Evolutionary conservation across 2,329 filamentous ascomycete species (phyloP).

Genomic region (Penicillium rolfsii): DNA sequence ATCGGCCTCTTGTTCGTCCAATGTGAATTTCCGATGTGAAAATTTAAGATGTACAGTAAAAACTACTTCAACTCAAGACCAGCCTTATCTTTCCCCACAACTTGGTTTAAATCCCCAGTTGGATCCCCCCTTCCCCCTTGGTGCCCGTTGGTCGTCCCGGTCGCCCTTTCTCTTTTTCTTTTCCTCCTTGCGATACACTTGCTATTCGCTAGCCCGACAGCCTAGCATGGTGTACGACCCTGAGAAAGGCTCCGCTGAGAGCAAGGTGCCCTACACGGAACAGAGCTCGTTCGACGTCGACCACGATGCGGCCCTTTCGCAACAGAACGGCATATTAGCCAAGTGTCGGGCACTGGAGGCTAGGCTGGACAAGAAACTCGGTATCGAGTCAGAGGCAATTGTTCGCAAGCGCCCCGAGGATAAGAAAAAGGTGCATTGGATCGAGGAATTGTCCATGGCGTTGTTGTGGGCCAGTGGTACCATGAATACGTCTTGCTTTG

Average conservation of each 20-base stretch:
- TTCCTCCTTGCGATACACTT: neutral
- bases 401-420: slow-evolving; percentile 48
- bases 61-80: neutral
- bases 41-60: neutral
- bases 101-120: neutral
- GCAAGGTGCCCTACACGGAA: slow-evolving; percentile 10
- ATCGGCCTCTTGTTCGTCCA: neutral
- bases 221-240: slow-evolving; percentile 16
- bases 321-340: slow-evolving; percentile 13
- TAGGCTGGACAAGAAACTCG: slow-evolving; percentile 52
- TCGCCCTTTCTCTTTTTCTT: neutral
- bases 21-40: neutral
- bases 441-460: slow-evolving; percentile 49
- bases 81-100: slow-evolving; percentile 10
- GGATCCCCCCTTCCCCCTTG: neutral
- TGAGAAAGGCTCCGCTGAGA: slow-evolving; percentile 16
- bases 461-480: slow-evolving; percentile 57
- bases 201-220: neutral
- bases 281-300: slow-evolving; percentile 12
- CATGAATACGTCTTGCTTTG: slow-evolving; percentile 57
- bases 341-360: slow-evolving; percentile 47
- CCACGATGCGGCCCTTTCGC: neutral
- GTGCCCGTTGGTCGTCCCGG: neutral
- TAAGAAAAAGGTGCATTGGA: slow-evolving; percentile 41
- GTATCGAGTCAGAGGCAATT: slow-evolving; percentile 55